Conservation (phyloP, 2,329 filamentous ascomycete species). For the Pseudopithomyces chartarum region DNA sequence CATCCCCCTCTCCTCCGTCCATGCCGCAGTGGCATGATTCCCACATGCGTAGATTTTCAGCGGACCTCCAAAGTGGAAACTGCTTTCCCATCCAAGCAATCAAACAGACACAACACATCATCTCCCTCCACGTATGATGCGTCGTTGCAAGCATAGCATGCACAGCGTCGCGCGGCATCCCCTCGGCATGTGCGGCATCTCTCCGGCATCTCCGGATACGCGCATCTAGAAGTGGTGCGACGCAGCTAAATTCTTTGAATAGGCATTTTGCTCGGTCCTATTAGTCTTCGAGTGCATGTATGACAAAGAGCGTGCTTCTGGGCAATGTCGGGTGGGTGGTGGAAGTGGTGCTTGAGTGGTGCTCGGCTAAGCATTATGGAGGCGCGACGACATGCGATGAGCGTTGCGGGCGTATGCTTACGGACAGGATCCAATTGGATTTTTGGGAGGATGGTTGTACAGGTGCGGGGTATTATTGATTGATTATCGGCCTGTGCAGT, state of each 20-base stretch:
- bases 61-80: background rate
- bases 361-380: background rate
- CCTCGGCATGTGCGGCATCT: background rate
- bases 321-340: background rate
- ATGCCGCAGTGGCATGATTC: slow-evolving; percentile 6
- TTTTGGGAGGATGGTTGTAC: background rate
- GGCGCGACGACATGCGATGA: background rate
- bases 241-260: background rate
- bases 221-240: background rate
- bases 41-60: background rate
- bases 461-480: background rate
- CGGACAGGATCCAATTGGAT: background rate
- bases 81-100: too few relatives aligned
- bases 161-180: background rate
- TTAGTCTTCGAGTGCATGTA: background rate
- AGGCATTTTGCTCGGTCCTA: background rate
- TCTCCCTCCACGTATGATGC: background rate
- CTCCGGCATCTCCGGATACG: background rate
- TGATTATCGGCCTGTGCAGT: background rate
- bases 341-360: background rate
- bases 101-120: background rate
- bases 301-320: slow-evolving; percentile 4
- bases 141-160: background rate
- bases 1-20: background rate
- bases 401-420: background rate